phyloP scores from a whole-genome alignment of 805 yeast genomes.

The Zygotorulaspora sp. region DNA sequence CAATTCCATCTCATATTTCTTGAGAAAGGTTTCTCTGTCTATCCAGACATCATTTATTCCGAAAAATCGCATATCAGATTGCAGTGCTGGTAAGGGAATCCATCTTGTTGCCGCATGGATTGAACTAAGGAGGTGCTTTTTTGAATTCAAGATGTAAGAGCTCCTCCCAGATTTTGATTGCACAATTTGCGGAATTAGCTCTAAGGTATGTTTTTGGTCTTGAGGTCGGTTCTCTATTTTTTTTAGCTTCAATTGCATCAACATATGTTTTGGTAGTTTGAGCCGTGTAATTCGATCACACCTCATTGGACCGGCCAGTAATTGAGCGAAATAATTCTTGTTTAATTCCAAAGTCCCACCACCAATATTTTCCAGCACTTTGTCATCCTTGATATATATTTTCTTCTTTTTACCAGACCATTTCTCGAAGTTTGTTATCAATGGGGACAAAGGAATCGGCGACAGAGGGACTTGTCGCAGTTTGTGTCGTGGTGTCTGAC shows the following conservation, averaged over 20 bases:
- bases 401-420: conserved; percentile 34
- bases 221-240: conserved; percentile 11
- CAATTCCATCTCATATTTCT: conserved; percentile 1
- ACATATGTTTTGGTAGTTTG: conserved; percentile 39
- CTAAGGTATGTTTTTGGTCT: conserved; percentile 10
- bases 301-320: conserved; percentile 43
- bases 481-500: not conserved
- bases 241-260: conserved; percentile 34
- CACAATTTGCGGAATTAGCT: conserved; percentile 9
- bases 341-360: conserved; percentile 18
- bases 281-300: conserved; percentile 37
- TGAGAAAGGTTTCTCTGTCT: conserved; percentile 4
- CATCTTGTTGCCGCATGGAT: conserved; percentile 9
- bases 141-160: conserved; percentile 26
- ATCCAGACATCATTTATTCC: conserved; percentile 9
- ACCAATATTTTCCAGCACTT: conserved; percentile 1
- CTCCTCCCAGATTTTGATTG: conserved; percentile 14
- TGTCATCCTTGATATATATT: conserved; percentile 13
- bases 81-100: conserved; percentile 16
- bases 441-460: conserved; percentile 18
- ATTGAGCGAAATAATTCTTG: conserved; percentile 37
- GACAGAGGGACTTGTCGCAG: not conserved
- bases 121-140: conserved; percentile 1
- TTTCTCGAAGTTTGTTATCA: conserved; percentile 32
- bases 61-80: conserved; percentile 10